Evolutionary conservation across 441 rosid genomes (phyloP).

Genomic region (Bocquillonia castaneifolia): DNA sequence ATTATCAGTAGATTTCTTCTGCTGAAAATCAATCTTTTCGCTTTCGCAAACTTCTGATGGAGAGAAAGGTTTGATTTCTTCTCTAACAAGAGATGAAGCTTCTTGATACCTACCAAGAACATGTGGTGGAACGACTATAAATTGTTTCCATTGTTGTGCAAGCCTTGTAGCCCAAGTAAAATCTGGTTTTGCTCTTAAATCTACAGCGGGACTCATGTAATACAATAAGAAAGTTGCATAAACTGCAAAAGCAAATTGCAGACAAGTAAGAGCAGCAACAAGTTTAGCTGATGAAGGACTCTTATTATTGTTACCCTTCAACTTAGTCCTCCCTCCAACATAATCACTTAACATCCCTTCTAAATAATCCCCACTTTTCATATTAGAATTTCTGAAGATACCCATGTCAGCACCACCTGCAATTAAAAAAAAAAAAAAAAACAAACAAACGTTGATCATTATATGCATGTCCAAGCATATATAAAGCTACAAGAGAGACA

Average conservation of each 20-base stretch:
- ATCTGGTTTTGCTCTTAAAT: constrained; percentile 70
- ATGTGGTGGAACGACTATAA: constrained; percentile 72
- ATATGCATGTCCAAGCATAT: constrained; percentile 13
- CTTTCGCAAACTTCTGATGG: constrained; percentile 68
- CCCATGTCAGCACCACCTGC: constrained; percentile 49
- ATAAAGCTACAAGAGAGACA: not conserved
- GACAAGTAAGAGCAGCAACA: constrained; percentile 65
- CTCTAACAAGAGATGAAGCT: constrained; percentile 34
- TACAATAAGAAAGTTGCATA: constrained; percentile 86
- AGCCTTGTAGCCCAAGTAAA: constrained; percentile 82
- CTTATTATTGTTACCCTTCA: constrained; percentile 33
- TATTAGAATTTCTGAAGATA: constrained; percentile 41
- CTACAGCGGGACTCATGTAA: constrained; percentile 81
- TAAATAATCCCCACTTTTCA: constrained; percentile 60
- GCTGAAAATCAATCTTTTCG: constrained; percentile 80
- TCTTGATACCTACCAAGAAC: constrained; percentile 57
- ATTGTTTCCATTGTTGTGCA: constrained; percentile 64
- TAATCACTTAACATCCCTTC: constrained; percentile 73
- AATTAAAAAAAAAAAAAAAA: not conserved
- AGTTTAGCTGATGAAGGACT: constrained; percentile 43
- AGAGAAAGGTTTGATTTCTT: constrained; percentile 33
- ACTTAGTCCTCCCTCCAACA: constrained; percentile 46
- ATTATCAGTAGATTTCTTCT: constrained; percentile 75
- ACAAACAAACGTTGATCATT: not conserved
- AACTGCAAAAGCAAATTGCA: constrained; percentile 79